phyloP scores from a whole-genome alignment of 768 basidiomycete species.

The Lactarius hengduanensis region DNA sequence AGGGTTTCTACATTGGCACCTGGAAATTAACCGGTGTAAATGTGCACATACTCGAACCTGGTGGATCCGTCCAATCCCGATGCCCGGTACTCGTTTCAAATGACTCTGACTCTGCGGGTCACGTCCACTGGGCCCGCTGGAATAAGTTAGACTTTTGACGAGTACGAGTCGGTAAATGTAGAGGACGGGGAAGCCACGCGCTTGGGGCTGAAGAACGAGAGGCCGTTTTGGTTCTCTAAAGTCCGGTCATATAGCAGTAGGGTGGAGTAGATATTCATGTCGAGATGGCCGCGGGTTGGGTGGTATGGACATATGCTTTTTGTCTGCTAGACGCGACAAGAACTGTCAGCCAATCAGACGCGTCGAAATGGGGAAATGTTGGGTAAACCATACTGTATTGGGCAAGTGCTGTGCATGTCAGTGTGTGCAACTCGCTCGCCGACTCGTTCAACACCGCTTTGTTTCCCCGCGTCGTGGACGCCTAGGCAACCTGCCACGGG shows the following conservation, averaged over 20 bases:
- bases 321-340: neutral
- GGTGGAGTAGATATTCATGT: slow-evolving; percentile 22
- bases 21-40: slow-evolving; percentile 68
- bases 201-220: slow-evolving; percentile 75
- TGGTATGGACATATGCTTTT: neutral
- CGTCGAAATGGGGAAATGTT: neutral
- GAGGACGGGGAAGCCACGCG: slow-evolving; percentile 70
- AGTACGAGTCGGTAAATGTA: slow-evolving; percentile 75
- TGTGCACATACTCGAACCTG: slow-evolving; percentile 62
- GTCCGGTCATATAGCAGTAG: slow-evolving; percentile 59
- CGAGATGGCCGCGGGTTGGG: slow-evolving; percentile 11
- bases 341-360: slow-evolving; percentile 11
- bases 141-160: slow-evolving; percentile 73
- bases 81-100: slow-evolving; percentile 64
- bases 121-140: slow-evolving; percentile 79
- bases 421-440: neutral
- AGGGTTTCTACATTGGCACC: slow-evolving; percentile 72
- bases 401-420: neutral
- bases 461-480: slow-evolving; percentile 22
- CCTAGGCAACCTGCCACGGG: slow-evolving; percentile 24
- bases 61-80: slow-evolving; percentile 45
- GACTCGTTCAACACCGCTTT: neutral
- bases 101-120: slow-evolving; percentile 71
- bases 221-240: slow-evolving; percentile 94
- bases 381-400: neutral